Conservation (phyloP, 176 grass and related monocot genomes). For the Lolium perenne region DNA sequence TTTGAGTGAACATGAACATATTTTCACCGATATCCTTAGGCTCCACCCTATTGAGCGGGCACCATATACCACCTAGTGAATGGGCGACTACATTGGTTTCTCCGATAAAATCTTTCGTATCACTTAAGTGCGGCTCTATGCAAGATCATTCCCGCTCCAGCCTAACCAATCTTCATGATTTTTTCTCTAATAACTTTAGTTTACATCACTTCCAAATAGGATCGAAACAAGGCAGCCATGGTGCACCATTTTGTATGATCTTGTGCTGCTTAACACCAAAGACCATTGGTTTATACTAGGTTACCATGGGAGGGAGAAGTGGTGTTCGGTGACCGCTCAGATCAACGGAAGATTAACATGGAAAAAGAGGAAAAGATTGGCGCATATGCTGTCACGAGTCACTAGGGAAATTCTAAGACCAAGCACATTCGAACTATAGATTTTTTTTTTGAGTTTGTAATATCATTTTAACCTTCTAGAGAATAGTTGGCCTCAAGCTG, state of each 20-base stretch:
- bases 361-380: not conserved
- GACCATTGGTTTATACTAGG: not conserved
- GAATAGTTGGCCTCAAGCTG: not conserved
- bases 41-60: not conserved
- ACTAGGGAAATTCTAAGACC: not conserved
- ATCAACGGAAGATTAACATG: not conserved
- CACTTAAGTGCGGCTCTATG: too few relatives aligned
- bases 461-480: not conserved
- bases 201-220: not conserved
- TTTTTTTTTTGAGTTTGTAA: not conserved
- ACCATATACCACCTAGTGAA: not conserved
- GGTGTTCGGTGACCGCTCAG: not conserved
- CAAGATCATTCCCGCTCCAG: not conserved
- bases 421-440: not conserved
- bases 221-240: not conserved
- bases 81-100: not conserved
- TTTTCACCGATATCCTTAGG: not conserved
- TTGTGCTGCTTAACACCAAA: not conserved
- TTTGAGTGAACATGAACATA: not conserved
- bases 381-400: not conserved
- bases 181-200: not conserved
- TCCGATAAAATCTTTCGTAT: not conserved
- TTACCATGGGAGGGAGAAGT: not conserved
- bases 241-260: not conserved
- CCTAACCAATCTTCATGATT: not conserved